phyloP scores from a whole-genome alignment of 192 early-diverging fungal genomes.

The Coemansia sp. region DNA sequence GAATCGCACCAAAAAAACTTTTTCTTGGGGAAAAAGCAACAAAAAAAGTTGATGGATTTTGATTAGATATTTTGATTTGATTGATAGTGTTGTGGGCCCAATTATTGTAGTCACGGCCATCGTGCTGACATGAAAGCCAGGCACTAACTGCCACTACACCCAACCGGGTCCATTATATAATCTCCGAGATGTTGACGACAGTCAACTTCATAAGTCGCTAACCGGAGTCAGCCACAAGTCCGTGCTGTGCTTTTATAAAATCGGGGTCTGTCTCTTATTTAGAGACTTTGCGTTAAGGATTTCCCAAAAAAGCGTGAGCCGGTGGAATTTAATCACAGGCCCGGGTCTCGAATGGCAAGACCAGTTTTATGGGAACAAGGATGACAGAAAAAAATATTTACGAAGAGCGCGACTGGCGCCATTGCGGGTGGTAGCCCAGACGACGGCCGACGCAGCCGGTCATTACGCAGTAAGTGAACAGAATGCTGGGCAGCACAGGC shows the following conservation, averaged over 20 bases:
- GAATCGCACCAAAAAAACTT: background rate
- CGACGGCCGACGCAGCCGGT: constrained; percentile 42
- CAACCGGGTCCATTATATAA: constrained; percentile 25
- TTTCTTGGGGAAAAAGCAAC: too few species aligned
- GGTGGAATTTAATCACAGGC: constrained; percentile 2
- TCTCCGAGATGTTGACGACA: constrained; percentile 57
- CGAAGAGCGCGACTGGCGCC: constrained; percentile 1
- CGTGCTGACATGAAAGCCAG: constrained; percentile 40
- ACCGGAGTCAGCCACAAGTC: constrained; percentile 21
- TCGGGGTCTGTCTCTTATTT: constrained; percentile 48
- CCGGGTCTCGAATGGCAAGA: background rate
- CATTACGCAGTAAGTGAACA: constrained; percentile 54
- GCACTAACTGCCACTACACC: constrained; percentile 37
- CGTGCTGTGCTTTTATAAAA: constrained; percentile 54
- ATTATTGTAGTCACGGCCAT: constrained; percentile 52
- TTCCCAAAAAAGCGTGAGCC: background rate
- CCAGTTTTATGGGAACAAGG: background rate
- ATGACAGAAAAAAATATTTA: background rate
- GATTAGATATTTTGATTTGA: background rate
- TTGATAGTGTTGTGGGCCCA: constrained; percentile 19
- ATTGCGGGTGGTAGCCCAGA: constrained; percentile 33
- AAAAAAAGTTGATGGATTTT: background rate
- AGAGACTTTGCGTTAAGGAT: constrained; percentile 53
- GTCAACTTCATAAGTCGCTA: constrained; percentile 45
- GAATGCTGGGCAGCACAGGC: constrained; percentile 40